Percentiles rank a stretch among this genome's conserved stretches.
Conservation (phyloP, 257 asterid species). For the Nicotiana obtusifolia region DNA sequence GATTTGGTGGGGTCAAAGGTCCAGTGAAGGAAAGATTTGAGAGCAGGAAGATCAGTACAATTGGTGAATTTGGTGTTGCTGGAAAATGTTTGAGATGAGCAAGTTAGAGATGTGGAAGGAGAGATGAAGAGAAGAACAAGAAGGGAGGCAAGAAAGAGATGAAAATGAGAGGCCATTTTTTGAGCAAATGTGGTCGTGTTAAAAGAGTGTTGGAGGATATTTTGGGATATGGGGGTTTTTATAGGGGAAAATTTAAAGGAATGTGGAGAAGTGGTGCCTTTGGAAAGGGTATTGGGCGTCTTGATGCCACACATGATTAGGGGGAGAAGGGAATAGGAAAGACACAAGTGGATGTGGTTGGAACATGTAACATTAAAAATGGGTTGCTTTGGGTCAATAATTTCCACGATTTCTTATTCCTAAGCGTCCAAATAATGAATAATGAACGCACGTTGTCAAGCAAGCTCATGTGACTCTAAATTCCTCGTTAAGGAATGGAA, state of each 20-base stretch:
- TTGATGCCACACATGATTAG: neutral
- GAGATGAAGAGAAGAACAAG: conserved; percentile 33
- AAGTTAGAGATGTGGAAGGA: conserved; percentile 39
- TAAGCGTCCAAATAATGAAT: too few relatives aligned
- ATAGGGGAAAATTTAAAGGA: neutral
- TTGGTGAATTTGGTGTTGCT: conserved; percentile 25
- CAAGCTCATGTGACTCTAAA: neutral
- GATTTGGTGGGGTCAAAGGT: conserved; percentile 30
- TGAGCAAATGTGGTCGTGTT: neutral
- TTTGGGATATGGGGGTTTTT: neutral
- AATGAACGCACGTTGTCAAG: neutral
- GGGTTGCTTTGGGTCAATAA: neutral
- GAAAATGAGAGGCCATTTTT: conserved; percentile 30
- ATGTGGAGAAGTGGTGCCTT: neutral
- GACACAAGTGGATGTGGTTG: neutral
- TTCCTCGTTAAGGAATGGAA: neutral
- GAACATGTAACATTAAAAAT: neutral
- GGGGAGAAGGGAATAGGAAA: neutral
- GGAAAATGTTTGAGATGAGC: conserved; percentile 39
- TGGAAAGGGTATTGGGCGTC: neutral
- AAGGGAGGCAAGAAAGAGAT: conserved; percentile 18
- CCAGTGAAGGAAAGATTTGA: conserved; percentile 71
- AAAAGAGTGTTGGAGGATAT: neutral
- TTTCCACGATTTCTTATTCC: neutral
- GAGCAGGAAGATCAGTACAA: conserved; percentile 59